A percentile compares a stretch with the other conserved stretches of the same genome.
phyloP scores from a whole-genome alignment of 2,329 filamentous ascomycete genomes.

The Coniochaeta prunicola region DNA sequence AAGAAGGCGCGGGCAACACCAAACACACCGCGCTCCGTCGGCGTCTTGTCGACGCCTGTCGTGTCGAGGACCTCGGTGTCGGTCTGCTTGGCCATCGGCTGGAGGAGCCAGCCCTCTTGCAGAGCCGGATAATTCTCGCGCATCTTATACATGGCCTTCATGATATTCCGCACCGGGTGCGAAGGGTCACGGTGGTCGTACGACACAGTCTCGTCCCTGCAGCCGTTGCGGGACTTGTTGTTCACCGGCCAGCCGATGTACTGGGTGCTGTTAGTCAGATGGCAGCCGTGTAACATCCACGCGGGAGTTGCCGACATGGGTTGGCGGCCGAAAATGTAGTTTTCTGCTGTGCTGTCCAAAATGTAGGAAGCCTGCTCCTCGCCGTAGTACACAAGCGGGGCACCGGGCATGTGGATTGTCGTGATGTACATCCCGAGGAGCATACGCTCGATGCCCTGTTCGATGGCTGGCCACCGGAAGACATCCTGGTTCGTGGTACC shows the following conservation, averaged over 20 bases:
- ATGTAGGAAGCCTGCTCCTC: constrained; percentile 58
- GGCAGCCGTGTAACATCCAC: constrained; percentile 58
- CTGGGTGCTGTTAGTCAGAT: constrained; percentile 44
- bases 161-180: constrained; percentile 50
- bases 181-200: constrained; percentile 57
- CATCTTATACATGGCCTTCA: constrained; percentile 55
- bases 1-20: constrained; percentile 46
- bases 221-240: constrained; percentile 41
- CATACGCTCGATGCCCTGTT: constrained; percentile 47
- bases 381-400: constrained; percentile 53
- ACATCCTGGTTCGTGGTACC: constrained; percentile 59
- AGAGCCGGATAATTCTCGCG: constrained; percentile 46
- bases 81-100: constrained; percentile 48
- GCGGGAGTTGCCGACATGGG: constrained; percentile 53
- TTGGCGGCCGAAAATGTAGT: constrained; percentile 58
- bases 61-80: constrained; percentile 6
- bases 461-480: constrained; percentile 54
- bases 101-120: constrained; percentile 50
- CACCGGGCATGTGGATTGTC: constrained; percentile 51
- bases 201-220: constrained; percentile 44
- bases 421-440: constrained; percentile 51
- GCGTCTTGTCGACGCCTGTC: constrained; percentile 15
- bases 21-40: constrained; percentile 44
- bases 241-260: constrained; percentile 47
- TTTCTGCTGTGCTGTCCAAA: constrained; percentile 51